A percentile compares a stretch with the other conserved stretches of the same genome.
These are phyloP conservation scores for Fraxinus floribunda DNA, from an alignment of 305 asterid species.

Conservation along the genomic window DNA sequence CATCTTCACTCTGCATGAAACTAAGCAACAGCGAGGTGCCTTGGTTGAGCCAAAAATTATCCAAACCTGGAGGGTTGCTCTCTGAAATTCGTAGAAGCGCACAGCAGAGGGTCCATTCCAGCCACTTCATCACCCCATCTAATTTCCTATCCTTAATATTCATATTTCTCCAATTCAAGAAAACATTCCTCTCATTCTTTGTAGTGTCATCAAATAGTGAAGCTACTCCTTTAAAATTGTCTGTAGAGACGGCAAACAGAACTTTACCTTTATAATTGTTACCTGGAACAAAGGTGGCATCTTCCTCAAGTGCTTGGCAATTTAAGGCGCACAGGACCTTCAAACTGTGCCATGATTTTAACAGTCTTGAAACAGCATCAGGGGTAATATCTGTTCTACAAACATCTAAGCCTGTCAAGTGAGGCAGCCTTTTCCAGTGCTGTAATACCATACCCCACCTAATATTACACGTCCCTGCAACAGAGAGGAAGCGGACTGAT, in stretches of 20 bases:
- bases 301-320: constrained; percentile 64
- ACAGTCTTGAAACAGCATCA: constrained; percentile 44
- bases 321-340: constrained; percentile 74
- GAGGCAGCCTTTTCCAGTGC: constrained; percentile 66
- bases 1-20: constrained; percentile 74
- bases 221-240: constrained; percentile 60
- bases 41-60: constrained; percentile 81
- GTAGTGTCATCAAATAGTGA: constrained; percentile 57
- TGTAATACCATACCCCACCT: constrained; percentile 60
- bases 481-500: constrained; percentile 73
- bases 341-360: constrained; percentile 56
- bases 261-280: constrained; percentile 65
- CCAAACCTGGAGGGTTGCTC: constrained; percentile 74
- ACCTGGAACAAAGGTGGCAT: constrained; percentile 50
- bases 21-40: constrained; percentile 68
- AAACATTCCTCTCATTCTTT: constrained; percentile 47
- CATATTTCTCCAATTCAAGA: constrained; percentile 53
- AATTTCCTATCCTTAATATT: constrained; percentile 42
- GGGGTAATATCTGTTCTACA: constrained; percentile 74
- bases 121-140: constrained; percentile 69
- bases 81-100: constrained; percentile 85
- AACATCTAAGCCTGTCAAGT: constrained; percentile 73
- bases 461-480: constrained; percentile 67
- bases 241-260: constrained; percentile 55
- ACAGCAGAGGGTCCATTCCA: constrained; percentile 74